Conservation (phyloP, 2,329 filamentous ascomycete species). For the Podosphaera leucotricha region DNA sequence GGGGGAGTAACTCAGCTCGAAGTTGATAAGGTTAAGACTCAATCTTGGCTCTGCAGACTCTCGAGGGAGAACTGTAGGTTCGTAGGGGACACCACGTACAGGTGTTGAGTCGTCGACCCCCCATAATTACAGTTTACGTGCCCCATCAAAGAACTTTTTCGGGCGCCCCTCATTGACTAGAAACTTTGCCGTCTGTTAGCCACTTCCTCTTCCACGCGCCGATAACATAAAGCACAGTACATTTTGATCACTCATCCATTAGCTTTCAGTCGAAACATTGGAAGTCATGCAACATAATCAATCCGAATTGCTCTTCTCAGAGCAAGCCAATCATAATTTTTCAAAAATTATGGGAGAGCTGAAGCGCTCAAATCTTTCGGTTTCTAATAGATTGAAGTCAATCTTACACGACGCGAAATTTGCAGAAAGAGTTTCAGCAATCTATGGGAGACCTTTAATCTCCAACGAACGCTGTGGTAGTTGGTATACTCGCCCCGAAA, state of each 20-base stretch:
- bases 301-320: conserved; percentile 21
- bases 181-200: no score
- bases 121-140: no score
- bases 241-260: no score
- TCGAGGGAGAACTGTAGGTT: background rate
- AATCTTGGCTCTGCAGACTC: background rate
- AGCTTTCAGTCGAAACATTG: background rate
- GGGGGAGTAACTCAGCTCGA: background rate
- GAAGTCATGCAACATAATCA: conserved; percentile 19
- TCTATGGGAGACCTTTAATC: conserved; percentile 42
- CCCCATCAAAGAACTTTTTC: no score
- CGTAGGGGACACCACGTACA: background rate
- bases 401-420: conserved; percentile 58
- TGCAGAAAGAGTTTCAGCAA: conserved; percentile 34
- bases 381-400: conserved; percentile 60
- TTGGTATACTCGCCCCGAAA: conserved; percentile 59
- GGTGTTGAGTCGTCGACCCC: background rate
- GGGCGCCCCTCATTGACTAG: no score
- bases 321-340: conserved; percentile 36
- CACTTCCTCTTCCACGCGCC: no score
- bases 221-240: no score
- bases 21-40: background rate
- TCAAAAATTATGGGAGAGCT: conserved; percentile 47
- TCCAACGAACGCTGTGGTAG: conserved; percentile 90
- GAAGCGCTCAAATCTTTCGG: conserved; percentile 51